A percentile compares a stretch with the other conserved stretches of the same genome.
phyloP scores from a whole-genome alignment of 257 asterid genomes.

The Scutellaria baicalensis region DNA sequence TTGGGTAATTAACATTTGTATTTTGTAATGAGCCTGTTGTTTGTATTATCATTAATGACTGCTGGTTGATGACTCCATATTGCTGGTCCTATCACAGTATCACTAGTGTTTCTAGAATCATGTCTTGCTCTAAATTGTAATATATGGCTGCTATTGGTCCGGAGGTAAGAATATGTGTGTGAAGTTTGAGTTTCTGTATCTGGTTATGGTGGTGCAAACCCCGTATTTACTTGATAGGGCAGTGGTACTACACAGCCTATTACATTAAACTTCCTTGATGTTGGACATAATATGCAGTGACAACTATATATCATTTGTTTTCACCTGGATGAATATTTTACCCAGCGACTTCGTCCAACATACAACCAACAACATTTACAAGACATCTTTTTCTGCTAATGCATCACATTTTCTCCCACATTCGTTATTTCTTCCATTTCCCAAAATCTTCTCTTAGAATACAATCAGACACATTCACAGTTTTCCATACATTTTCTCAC shows the following conservation, averaged over 20 bases:
- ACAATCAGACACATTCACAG: not conserved
- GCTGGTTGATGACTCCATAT: slow-evolving; percentile 7
- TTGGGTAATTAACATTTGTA: slow-evolving; percentile 50
- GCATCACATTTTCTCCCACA: not conserved
- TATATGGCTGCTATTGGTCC: not conserved
- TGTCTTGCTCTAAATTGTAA: not conserved
- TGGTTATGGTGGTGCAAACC: slow-evolving; percentile 7
- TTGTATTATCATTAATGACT: not conserved
- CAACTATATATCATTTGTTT: not conserved
- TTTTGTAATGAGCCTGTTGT: slow-evolving; percentile 1
- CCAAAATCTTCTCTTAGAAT: not conserved
- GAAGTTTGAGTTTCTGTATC: not conserved
- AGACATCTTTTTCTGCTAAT: not conserved
- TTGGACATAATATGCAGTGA: not conserved
- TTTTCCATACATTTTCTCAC: not conserved
- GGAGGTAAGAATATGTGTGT: not conserved
- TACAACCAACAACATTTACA: not conserved
- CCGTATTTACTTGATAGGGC: not conserved
- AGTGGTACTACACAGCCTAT: not conserved
- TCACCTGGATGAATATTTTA: not conserved
- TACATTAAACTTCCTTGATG: not conserved
- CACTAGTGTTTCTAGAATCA: not conserved
- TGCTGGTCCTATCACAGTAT: not conserved
- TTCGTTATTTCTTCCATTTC: not conserved
- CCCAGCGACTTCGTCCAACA: not conserved